phyloP scores from a whole-genome alignment of 805 yeast genomes.

The Saturnispora besseyi region DNA sequence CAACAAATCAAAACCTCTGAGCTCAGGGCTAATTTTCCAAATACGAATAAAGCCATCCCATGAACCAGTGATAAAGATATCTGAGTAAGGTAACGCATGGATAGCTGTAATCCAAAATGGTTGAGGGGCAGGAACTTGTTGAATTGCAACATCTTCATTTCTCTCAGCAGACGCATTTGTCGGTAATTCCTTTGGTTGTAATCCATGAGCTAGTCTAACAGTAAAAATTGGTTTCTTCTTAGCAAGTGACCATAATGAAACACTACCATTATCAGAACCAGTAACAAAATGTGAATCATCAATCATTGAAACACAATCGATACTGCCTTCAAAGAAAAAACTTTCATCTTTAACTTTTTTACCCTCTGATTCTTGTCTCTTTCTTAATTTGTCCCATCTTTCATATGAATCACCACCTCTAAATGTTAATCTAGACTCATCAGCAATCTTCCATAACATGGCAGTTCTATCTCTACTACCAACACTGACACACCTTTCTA shows the following conservation, averaged over 20 bases:
- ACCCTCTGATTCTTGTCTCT: constrained; percentile 28
- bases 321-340: constrained; percentile 70
- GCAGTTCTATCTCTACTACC: constrained; percentile 94
- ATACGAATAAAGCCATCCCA: constrained; percentile 70
- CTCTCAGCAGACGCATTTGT: constrained; percentile 49
- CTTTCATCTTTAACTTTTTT: constrained; percentile 16
- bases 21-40: constrained; percentile 65
- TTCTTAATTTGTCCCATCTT: constrained; percentile 27
- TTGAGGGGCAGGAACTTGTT: constrained; percentile 58
- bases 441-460: constrained; percentile 93
- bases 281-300: constrained; percentile 92
- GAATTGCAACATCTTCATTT: constrained; percentile 26
- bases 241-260: constrained; percentile 82
- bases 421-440: constrained; percentile 87
- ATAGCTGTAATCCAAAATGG: constrained; percentile 85
- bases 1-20: constrained; percentile 50
- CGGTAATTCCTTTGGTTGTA: constrained; percentile 33
- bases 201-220: constrained; percentile 70
- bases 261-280: constrained; percentile 89
- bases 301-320: constrained; percentile 82
- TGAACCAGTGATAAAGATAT: constrained; percentile 81
- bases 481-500: constrained; percentile 91
- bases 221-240: constrained; percentile 81
- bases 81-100: constrained; percentile 75
- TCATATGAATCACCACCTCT: constrained; percentile 72